These are phyloP conservation scores for Tubosaeta sp. DNA, from an alignment of 768 basidiomycete genomes.

Conservation along the genomic window DNA sequence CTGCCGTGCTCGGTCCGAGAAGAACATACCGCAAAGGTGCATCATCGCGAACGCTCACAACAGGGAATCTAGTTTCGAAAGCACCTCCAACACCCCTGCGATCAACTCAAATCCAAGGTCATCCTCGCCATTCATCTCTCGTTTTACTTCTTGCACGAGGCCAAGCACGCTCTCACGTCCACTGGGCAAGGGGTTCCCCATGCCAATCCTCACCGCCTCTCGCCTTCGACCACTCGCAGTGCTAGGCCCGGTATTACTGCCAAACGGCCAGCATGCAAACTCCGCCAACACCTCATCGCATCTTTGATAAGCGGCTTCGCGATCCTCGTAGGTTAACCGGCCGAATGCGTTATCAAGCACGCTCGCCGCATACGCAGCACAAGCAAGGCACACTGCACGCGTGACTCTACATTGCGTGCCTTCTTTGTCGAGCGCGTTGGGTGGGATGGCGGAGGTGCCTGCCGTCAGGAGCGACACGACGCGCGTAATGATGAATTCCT, in stretches of 20 bases:
- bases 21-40: not conserved
- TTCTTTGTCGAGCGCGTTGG: conserved; percentile 68
- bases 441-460: conserved; percentile 76
- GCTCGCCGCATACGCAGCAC: conserved; percentile 90
- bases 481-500: conserved; percentile 78
- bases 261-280: conserved; percentile 90
- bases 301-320: conserved; percentile 89
- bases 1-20: not conserved
- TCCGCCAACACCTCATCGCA: conserved; percentile 94
- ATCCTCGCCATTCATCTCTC: conserved; percentile 67
- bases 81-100: conserved; percentile 89
- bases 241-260: conserved; percentile 32
- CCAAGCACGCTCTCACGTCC: conserved; percentile 70
- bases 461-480: conserved; percentile 76
- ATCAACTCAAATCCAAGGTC: conserved; percentile 89
- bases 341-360: conserved; percentile 94
- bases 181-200: conserved; percentile 47
- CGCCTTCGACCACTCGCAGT: conserved; percentile 38
- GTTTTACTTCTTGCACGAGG: conserved; percentile 66
- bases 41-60: conserved; percentile 17
- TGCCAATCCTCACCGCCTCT: conserved; percentile 47
- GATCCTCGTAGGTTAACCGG: conserved; percentile 83
- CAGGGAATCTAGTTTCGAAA: conserved; percentile 83
- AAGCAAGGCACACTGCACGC: conserved; percentile 81
- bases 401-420: conserved; percentile 75